Evolutionary conservation across 179 eudicot species (phyloP), one percentile per base, ranked within the genome.

Genomic region (Dionaea muscipula): DNA sequence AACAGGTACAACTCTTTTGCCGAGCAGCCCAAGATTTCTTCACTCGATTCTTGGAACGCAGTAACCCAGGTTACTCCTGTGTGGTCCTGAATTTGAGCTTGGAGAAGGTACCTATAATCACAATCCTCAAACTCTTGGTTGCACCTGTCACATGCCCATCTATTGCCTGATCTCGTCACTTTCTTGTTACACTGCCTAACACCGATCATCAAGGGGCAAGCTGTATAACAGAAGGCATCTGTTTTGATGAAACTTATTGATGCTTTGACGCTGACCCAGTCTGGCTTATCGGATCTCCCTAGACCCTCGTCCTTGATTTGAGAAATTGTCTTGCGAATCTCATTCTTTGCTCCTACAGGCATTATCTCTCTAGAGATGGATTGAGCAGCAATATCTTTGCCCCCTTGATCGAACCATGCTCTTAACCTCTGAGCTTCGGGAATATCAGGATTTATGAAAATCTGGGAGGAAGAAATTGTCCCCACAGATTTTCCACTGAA

Each of bases 111-210:
- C 46, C 98, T 77, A 55, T 87, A 91, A 82, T 87, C 96, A 73
- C 96, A 87, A 56, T 87, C 94, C 67, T 91, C 96, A 48, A 87
- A 84, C 55, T 87, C 98, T 74, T 84, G 94, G 65, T 84, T 82
- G 67, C 98, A 91, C 43, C 98, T 71, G 62, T 91, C 98, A 59
- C 98, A 91, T 49, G 73, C 68, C 98, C 98, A 91, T 61, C 78
- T 68, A 58, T 70, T 79, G 56, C 91, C 94, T 4, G 81, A 72
- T 62, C 63, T 77, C 11, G 93, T 87, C 36, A 84, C 98, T 78
- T 91, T 82, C 78, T 91, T 87, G 51, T 56, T 87, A 65, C 98
- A 91, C 68, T 84, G 91, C 65, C 91, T 70, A 70, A 84, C 96
- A 16, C 98, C 96, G 35, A 80, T 80, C 82, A 78, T 80, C 71